Evolutionary conservation across 495 filamentous ascomycete genomes (phyloP), one percentile per base, ranked within the genome.

Genomic region (Pseudevernia furfuracea): DNA sequence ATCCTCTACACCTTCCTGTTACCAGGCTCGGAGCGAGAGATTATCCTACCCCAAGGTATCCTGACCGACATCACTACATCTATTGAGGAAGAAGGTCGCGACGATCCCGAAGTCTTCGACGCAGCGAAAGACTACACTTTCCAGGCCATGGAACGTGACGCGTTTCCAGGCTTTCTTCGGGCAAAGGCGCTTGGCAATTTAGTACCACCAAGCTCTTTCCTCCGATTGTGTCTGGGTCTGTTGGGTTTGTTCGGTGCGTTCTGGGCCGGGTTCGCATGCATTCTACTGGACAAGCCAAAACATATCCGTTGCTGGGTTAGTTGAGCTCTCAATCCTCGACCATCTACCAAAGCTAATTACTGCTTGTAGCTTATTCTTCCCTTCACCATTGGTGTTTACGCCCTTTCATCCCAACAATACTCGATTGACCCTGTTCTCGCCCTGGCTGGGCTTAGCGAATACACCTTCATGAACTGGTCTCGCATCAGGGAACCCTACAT

Each of bases 81-180:
- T 21, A 91, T 99, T 61, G 94, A 99, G 73, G 87, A 93, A 61
- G 84, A 88, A 62, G 88, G 88, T 52, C 85, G 94, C 70, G 95
- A 97, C 68, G 94, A 99, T 71, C 94, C 94, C 1, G 94, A 97
- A 72, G 86, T 99, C 15, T 99, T 99, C 67, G 93, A 97, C 72
- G 86, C 88, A 4, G 94, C 94, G 34, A 97, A 97, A 75, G 95
- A 99, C 77, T 99, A 97, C 73, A 93, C 96, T 56, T 99, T 97
- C 75, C 95, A 97, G 72, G 94, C 94, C 4, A 99, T 99, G 95
- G 94, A 99, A 75, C 86, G 95, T 49, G 94, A 97, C 76, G 94
- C 94, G 19, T 98, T 96, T 75, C 94, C 94, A 6, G 92, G 92
- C 30, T 98, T 98, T 80, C 83, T 98, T 67, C 86, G 91, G 69